Base-by-base conservation (phyloP, 2,329 filamentous ascomycete species). In the Cadophora sp. region DNA sequence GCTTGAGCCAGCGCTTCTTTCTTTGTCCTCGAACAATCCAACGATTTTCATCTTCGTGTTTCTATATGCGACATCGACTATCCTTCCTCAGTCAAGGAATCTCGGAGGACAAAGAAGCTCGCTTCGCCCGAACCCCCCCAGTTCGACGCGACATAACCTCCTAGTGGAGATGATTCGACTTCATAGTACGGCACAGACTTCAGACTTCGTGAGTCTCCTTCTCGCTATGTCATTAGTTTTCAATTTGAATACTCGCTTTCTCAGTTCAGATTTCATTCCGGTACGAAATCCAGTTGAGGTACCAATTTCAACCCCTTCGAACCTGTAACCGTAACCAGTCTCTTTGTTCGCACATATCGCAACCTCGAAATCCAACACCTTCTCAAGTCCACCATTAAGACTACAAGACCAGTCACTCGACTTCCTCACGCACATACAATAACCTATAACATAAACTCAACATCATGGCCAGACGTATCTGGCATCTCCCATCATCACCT, bases 41-140 rank as follows among this genome's bases (percentile, higher is more conserved):
- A 46, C n/a, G n/a, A n/a, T n/a, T n/a, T n/a, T n/a, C n/a, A n/a
- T n/a, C n/a, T 22, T 50, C 51, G 16, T n/a, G n/a, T 27, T 64
- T 56, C 50, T 55, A 34, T 56, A 64, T 56, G 62, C 62, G 51
- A 63, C 48, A 6, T 16, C 12, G n/a, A n/a, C 16, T n/a, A 56
- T 19, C 16, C 27, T 14, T 16, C 48, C 37, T 11, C 14, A 27
- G 22, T 56, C 31, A 64, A 64, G 58, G 50, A 58, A 46, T 56
- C 22, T 29, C n/a, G 31, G 22, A 56, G 11, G n/a, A 64, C 62
- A 64, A 64, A 64, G 62, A 56, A 22, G 26, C n/a, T 58, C 50
- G 40, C 48, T 58, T 51, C 27, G 16, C 31, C 5, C 29, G n/a
- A 46, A n/a, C 19, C 27, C 29, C n/a, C 62, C 1, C 50, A 24